Conservation (phyloP, 345 rosid species). For the Noccaea caerulescens region DNA sequence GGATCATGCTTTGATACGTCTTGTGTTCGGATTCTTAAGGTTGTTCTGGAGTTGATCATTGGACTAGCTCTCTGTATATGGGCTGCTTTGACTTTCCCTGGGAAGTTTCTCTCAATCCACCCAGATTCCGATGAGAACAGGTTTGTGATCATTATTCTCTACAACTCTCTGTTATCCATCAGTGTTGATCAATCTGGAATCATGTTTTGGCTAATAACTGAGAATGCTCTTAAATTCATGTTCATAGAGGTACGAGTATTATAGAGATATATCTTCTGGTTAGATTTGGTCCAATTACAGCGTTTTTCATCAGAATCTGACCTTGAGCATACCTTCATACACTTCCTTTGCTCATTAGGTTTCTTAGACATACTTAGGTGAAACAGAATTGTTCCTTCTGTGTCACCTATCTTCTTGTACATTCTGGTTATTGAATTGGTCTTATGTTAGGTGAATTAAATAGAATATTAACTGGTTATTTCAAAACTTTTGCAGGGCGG, state of each 20-base stretch:
- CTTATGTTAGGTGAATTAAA: slow-evolving; percentile 28
- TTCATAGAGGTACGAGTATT: background rate
- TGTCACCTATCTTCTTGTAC: slow-evolving; percentile 2
- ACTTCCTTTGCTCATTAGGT: background rate
- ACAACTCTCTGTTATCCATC: background rate
- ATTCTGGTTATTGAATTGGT: slow-evolving; percentile 12
- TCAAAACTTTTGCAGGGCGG: slow-evolving; percentile 57
- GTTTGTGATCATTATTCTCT: slow-evolving; percentile 44
- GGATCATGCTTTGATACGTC: background rate
- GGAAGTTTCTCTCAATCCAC: slow-evolving; percentile 82
- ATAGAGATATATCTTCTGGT: background rate
- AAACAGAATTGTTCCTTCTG: background rate
- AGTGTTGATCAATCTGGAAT: background rate
- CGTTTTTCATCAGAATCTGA: no score
- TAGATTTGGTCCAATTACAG: no score
- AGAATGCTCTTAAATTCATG: background rate
- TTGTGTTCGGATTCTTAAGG: slow-evolving; percentile 49
- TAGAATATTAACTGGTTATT: background rate
- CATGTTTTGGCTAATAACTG: background rate
- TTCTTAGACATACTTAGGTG: background rate
- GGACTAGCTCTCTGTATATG: slow-evolving; percentile 81
- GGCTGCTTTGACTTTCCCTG: slow-evolving; percentile 92
- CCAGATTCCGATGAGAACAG: slow-evolving; percentile 95
- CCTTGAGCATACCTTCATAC: background rate
- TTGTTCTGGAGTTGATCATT: slow-evolving; percentile 71